Evolutionary conservation across 306 rosid species (phyloP), one percentile per base, ranked within the genome.

Genomic region (Cucumis cinereus): DNA sequence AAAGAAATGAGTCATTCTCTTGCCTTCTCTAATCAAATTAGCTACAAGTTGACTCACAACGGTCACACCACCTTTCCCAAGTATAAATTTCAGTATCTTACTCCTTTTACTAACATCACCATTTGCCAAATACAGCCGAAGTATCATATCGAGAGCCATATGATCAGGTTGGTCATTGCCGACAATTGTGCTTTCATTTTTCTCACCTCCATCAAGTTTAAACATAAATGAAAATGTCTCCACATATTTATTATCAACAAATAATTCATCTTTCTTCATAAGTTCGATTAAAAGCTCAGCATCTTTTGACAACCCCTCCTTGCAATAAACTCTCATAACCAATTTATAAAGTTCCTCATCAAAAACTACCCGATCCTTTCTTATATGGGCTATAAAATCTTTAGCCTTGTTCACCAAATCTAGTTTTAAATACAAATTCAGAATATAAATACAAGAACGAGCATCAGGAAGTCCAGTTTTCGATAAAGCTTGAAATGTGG

Each of bases 381-480:
- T 87, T 57, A 93, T 83, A 22, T 50, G 92, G 75, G 77, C 63
- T 56, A 89, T 85, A 81, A 91, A 93, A 78, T 80, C 85, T 86
- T 84, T 90, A 5, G 91, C 96, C 87, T 86, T 85, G 60, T 85
- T 81, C 70, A 84, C 80, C 80, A 86, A 78, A 81, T 79, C 84
- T 75, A 93, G 87, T 64, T 81, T 75, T n/a, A 78, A 4, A 72
- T 88, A 93, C 83, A 93, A 81, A 77, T 56, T 86, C 79, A 93
- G 98, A 90, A 93, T 81, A 81, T 86, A 92, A 78, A 77, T 81
- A 82, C 97, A 91, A 60, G 91, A 87, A 78, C 98, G 90, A 75
- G 97, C 89, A 89, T 93, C 97, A 71, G 97, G 96, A 45, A 58
- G 86, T 81, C 96, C 97, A 59, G 91, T 91, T 86, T 90, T 86